phyloP scores from a whole-genome alignment of 1,284 basidiomycete species.

The Apiotrichum akiyoshidainum region DNA sequence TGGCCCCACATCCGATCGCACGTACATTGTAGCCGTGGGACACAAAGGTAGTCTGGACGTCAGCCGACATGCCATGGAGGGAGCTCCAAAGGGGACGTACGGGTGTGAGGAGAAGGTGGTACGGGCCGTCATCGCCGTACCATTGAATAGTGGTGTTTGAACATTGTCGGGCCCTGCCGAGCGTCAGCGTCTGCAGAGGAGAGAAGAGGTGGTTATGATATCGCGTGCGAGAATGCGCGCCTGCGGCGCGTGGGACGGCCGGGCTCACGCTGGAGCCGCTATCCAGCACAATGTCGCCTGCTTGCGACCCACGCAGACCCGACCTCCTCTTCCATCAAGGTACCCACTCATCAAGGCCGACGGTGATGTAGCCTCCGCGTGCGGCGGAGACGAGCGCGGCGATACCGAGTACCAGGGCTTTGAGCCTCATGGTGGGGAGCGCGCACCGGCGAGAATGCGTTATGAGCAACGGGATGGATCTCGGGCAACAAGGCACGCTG shows the following conservation, averaged over 20 bases:
- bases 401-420: neutral
- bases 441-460: too few relatives aligned
- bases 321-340: too few relatives aligned
- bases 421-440: neutral
- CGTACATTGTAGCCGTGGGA: constrained; percentile 46
- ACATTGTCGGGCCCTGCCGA: constrained; percentile 13
- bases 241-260: too few relatives aligned
- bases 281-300: too few relatives aligned
- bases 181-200: neutral
- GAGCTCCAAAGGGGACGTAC: constrained; percentile 23
- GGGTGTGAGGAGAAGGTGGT: constrained; percentile 46
- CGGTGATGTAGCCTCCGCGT: constrained; percentile 21
- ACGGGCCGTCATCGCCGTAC: constrained; percentile 47
- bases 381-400: too few relatives aligned
- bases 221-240: too few relatives aligned
- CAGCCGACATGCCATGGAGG: neutral
- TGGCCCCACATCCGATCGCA: too few relatives aligned
- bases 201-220: too few relatives aligned
- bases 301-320: too few relatives aligned
- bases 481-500: too few relatives aligned
- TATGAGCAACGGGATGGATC: too few relatives aligned
- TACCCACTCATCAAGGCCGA: constrained; percentile 18
- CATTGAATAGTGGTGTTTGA: constrained; percentile 21
- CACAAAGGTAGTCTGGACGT: constrained; percentile 33
- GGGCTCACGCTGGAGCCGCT: too few relatives aligned